phyloP scores from a whole-genome alignment of 257 asterid genomes.

The Penstemon newberryi region DNA sequence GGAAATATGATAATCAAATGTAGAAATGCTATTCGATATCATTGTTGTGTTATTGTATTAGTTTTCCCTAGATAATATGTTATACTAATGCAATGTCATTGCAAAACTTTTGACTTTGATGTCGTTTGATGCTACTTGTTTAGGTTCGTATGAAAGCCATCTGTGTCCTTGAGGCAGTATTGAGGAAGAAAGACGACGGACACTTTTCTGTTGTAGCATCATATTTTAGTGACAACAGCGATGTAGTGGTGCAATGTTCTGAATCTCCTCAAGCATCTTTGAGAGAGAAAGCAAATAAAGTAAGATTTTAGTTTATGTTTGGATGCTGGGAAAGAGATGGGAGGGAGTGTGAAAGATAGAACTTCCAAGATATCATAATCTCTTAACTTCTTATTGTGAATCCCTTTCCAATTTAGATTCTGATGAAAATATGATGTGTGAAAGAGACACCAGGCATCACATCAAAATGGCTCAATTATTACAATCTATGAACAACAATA shows the following conservation, averaged over 20 bases:
- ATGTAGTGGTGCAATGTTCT: constrained; percentile 72
- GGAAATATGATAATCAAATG: constrained; percentile 7
- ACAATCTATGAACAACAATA: constrained; percentile 11
- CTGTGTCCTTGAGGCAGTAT: constrained; percentile 85
- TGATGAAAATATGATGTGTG: constrained; percentile 2
- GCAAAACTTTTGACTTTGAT: constrained; percentile 2
- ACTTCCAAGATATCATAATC: neutral
- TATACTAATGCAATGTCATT: neutral
- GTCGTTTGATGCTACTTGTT: constrained; percentile 32
- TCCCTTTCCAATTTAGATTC: constrained; percentile 17
- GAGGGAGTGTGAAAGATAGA: constrained; percentile 7
- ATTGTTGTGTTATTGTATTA: constrained; percentile 10
- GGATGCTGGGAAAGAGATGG: constrained; percentile 6
- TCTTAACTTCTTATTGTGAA: constrained; percentile 3
- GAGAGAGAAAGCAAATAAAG: constrained; percentile 95
- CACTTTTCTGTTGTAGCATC: constrained; percentile 58
- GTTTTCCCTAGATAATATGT: constrained; percentile 5
- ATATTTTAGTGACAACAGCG: constrained; percentile 68
- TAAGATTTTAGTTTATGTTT: constrained; percentile 34
- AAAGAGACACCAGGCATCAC: no score
- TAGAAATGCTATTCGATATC: constrained; percentile 9
- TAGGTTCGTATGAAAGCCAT: constrained; percentile 94
- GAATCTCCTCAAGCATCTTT: constrained; percentile 97
- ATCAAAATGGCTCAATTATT: neutral
- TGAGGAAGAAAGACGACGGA: constrained; percentile 77